A percentile compares a stretch with the other conserved stretches of the same genome.
Conservation (phyloP, 495 filamentous ascomycete genomes). For the Evernia prunastri region DNA sequence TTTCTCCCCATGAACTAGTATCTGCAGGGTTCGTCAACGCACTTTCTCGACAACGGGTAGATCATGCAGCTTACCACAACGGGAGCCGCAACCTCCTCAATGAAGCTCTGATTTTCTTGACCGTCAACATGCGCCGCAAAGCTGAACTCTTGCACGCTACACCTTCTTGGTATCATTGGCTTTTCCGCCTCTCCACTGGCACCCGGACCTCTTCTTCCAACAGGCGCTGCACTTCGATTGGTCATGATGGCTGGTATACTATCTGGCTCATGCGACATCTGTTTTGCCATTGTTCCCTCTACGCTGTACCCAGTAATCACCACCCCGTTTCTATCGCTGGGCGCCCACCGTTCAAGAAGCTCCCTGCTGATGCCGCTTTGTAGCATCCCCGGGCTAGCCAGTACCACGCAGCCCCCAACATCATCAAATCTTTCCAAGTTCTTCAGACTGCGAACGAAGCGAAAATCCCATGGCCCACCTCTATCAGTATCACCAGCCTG, state of each 20-base stretch:
- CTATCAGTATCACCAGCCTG: constrained; percentile 61
- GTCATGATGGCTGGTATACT: constrained; percentile 91
- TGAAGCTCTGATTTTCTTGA: constrained; percentile 89
- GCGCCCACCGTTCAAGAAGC: constrained; percentile 90
- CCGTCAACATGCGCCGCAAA: constrained; percentile 98
- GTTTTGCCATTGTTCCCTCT: constrained; percentile 96
- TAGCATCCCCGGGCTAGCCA: constrained; percentile 94
- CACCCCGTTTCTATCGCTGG: constrained; percentile 88
- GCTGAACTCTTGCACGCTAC: constrained; percentile 83
- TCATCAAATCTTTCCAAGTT: constrained; percentile 93
- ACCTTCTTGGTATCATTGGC: constrained; percentile 85
- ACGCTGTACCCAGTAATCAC: constrained; percentile 98
- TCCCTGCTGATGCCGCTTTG: constrained; percentile 92
- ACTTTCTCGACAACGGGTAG: constrained; percentile 4
- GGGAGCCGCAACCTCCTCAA: constrained; percentile 82
- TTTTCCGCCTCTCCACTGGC: constrained; percentile 61
- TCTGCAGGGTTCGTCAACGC: constrained; percentile 44
- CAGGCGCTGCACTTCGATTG: constrained; percentile 45
- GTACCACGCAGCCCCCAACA: constrained; percentile 91
- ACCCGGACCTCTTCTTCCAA: constrained; percentile 49
- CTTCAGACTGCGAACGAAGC: constrained; percentile 81
- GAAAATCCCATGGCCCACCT: constrained; percentile 93
- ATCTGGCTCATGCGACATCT: constrained; percentile 86
- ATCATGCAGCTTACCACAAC: constrained; percentile 66
- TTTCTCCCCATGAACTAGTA: constrained; percentile 93